These are phyloP conservation scores for Aphanomyces stellatus DNA, from an alignment of 352 stramenopile species.

Conservation along the genomic window DNA sequence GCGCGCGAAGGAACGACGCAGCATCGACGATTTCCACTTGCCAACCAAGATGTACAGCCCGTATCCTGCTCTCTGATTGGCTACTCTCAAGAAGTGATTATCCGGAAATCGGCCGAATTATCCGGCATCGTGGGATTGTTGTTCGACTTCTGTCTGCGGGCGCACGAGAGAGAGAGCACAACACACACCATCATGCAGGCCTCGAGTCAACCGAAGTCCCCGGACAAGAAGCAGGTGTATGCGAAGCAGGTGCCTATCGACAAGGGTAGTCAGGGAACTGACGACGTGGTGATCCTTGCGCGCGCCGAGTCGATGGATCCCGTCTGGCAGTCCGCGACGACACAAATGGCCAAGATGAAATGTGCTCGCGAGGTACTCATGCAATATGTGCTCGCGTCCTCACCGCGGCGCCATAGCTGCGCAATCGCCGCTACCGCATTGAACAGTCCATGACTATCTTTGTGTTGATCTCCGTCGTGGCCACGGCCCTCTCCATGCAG, in stretches of 20 bases:
- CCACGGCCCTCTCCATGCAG: conserved; percentile 9
- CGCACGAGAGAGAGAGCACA: background rate
- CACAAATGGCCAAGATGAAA: conserved; percentile 7
- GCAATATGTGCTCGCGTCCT: background rate
- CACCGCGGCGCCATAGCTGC: background rate
- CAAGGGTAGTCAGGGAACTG: background rate
- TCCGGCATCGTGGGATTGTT: too few relatives aligned
- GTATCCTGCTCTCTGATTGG: too few relatives aligned
- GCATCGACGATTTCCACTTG: too few relatives aligned
- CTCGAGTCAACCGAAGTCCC: background rate
- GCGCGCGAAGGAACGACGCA: background rate
- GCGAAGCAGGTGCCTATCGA: background rate
- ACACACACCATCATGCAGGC: too few relatives aligned
- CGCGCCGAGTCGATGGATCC: conserved; percentile 1
- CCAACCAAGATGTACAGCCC: too few relatives aligned
- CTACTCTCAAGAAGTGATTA: background rate
- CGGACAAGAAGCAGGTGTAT: background rate
- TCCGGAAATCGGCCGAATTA: background rate
- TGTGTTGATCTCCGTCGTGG: background rate
- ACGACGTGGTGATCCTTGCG: background rate
- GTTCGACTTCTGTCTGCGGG: background rate
- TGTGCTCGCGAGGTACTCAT: background rate
- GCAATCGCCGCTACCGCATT: conserved; percentile 2
- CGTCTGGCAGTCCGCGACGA: conserved; percentile 6
- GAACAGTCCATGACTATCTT: conserved; percentile 13